phyloP scores from a whole-genome alignment of 352 stramenopile species.

The Phytopythium chamaehyphon region DNA sequence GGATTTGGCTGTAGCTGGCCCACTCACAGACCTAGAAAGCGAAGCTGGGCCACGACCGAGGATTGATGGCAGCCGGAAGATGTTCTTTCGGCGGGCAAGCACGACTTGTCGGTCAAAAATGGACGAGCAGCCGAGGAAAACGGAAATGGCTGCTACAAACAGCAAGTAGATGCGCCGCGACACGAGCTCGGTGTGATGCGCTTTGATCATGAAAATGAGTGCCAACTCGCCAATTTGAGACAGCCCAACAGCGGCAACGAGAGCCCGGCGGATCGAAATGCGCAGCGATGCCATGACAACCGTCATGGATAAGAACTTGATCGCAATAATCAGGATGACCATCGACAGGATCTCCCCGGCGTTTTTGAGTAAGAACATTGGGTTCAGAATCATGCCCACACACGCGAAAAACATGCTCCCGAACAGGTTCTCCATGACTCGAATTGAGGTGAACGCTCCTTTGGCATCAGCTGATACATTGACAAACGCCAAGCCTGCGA shows the following conservation, averaged over 20 bases:
- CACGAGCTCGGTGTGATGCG: slow-evolving; percentile 76
- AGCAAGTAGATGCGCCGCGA: slow-evolving; percentile 79
- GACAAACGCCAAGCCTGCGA: slow-evolving; percentile 79
- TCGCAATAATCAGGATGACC: slow-evolving; percentile 69
- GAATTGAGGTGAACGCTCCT: slow-evolving; percentile 75
- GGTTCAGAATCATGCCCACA: slow-evolving; percentile 86
- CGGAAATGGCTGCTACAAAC: slow-evolving; percentile 72
- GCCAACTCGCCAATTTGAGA: slow-evolving; percentile 84
- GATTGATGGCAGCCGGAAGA: slow-evolving; percentile 50
- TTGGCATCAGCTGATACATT: slow-evolving; percentile 62
- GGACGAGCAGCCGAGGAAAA: slow-evolving; percentile 81
- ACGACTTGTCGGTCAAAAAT: slow-evolving; percentile 74
- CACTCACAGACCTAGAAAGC: slow-evolving; percentile 7
- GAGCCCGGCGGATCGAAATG: slow-evolving; percentile 66
- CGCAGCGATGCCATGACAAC: slow-evolving; percentile 79
- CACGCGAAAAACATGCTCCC: slow-evolving; percentile 88
- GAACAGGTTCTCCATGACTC: slow-evolving; percentile 86
- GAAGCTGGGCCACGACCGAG: slow-evolving; percentile 15
- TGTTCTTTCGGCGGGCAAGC: slow-evolving; percentile 50
- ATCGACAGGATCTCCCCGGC: slow-evolving; percentile 77
- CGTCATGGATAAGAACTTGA: slow-evolving; percentile 77
- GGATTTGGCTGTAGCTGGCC: slow-evolving; percentile 10
- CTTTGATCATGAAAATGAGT: slow-evolving; percentile 90
- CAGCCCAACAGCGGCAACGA: slow-evolving; percentile 66
- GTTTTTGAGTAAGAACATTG: slow-evolving; percentile 76